Base-by-base conservation (phyloP, 768 basidiomycete genomes). In the Xerocomus potaroensis region DNA sequence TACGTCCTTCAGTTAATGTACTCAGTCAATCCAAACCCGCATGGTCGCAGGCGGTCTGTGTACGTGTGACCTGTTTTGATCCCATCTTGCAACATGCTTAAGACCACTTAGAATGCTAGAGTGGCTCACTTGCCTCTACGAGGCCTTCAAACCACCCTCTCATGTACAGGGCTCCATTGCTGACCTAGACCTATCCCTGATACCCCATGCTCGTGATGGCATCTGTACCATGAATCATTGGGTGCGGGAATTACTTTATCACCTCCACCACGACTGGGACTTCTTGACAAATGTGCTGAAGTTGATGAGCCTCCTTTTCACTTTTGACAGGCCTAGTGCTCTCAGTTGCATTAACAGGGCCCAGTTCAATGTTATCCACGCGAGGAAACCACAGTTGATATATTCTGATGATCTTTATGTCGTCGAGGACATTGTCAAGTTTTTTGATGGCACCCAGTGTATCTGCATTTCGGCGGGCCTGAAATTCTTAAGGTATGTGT, bases 131-230 rank as follows among this genome's bases (percentile, higher is more conserved):
- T 68, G 63, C 22, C 60, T 84, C 0, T 75, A 80, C 43, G 73
- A 77, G 16, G 69, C 73, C 1, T 41, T 83, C 7, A 68, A 73
- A 48, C 82, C 83, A 3, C 58, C 74, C 1, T 68, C 60, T 39
- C 63, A 74, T 45, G 45, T 59, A 16, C 64, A 80, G 35, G 84
- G 82, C 5, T 71, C 74, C 0, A 43, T 59, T 0, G 58, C 69
- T 0, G 51, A 63, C 36, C 58, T 80, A 1, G 62, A 72, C 27
- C 44, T 64, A 9, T 50, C 53, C 1, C 22, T 50, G 10, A 73
- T 79, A 23, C 73, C 74, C 1, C 71, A 75, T 45, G 69, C 68
- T 26, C 54, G 57, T 1, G 58, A 60, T 18, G 69, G 64, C 5
- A 60, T 74, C 2, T 55, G 59, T 6, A 61, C 72, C 5, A 61